Conservation (phyloP, 2,329 filamentous ascomycete genomes). For the Fonsecaea pugnacius region DNA sequence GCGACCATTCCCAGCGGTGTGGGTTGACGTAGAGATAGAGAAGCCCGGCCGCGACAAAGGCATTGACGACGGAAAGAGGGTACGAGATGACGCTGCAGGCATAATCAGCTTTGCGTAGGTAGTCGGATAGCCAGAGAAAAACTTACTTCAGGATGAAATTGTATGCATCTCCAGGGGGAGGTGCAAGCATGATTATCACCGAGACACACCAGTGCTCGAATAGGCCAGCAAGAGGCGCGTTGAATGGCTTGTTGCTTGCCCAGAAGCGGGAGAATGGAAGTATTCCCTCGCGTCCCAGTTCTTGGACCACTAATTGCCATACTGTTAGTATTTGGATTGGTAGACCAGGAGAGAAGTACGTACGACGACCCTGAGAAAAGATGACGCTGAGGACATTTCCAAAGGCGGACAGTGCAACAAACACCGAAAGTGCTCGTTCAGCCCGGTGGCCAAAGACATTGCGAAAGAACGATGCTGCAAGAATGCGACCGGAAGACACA, state of each 20-base stretch:
- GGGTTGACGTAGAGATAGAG: conserved; percentile 52
- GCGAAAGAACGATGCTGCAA: conserved; percentile 63
- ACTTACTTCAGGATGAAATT: conserved; percentile 61
- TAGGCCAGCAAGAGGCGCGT: conserved; percentile 50
- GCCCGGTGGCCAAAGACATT: conserved; percentile 56
- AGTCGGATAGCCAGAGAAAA: not conserved
- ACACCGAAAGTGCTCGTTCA: conserved; percentile 49
- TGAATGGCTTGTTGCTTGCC: conserved; percentile 71
- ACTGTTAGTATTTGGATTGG: conserved; percentile 40
- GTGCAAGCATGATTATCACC: conserved; percentile 67
- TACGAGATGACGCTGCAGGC: conserved; percentile 48
- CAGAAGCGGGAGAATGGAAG: conserved; percentile 69
- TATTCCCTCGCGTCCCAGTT: conserved; percentile 71
- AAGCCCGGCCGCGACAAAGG: conserved; percentile 53
- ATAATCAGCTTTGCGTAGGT: conserved; percentile 49
- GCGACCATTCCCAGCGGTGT: conserved; percentile 46
- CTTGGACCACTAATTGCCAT: conserved; percentile 54
- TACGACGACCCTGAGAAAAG: conserved; percentile 54
- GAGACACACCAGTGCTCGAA: conserved; percentile 71
- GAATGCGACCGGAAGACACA: conserved; percentile 57
- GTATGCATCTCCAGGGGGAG: conserved; percentile 70
- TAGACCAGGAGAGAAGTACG: not conserved
- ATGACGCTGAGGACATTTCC: conserved; percentile 64
- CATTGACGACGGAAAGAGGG: conserved; percentile 41
- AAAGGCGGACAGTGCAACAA: conserved; percentile 60